Base-by-base conservation (phyloP, 768 basidiomycete genomes). In the Boletus rex-veris region DNA sequence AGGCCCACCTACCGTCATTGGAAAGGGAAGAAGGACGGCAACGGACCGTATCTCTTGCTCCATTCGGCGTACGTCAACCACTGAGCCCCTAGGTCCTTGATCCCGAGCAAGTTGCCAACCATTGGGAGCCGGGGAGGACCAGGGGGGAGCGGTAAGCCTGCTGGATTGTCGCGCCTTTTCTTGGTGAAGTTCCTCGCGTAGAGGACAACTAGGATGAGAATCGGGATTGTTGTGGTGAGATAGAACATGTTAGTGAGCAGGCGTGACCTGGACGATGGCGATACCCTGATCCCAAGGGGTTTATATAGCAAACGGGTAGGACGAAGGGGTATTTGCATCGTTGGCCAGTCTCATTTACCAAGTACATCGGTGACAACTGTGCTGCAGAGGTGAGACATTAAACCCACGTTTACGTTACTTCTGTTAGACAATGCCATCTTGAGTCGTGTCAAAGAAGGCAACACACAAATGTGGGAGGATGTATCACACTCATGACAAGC, bases 21-120 rank as follows among this genome's bases (percentile, higher is more conserved):
- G 10, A 33, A 24, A 28, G 7, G 47, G 24, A 16, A 44, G 47
- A 31, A 18, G 41, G 35, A 14, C 1, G 15, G 6, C 16, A 9
- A 55, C 58, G 5, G 51, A 77, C 78, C 77, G 55, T 73, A 77
- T 64, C 69, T 66, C 38, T 70, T 60, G 12, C 72, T 74, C 77
- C 77, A 78, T 38, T 71, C 68, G 9, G 72, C 64, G 45, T 73
- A 75, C 5, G 71, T 75, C 10, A 74, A 37, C 75, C 75, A 79
- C 28, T 59, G 66, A 1, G 55, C 56, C 12, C 75, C 73, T 31
- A 75, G 68, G 35, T 63, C 60, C 38, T 70, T 68, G 70, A 79
- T 74, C 47, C 75, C 74, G 5, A 77, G 58, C 7, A 78, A 52
- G 53, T 78, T 79, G 31, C 74, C 78, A n/a, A 79, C 57, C 14